These are phyloP conservation scores for Lagerstroemia speciosa DNA, from an alignment of 345 rosid genomes.

Conservation along the genomic window DNA sequence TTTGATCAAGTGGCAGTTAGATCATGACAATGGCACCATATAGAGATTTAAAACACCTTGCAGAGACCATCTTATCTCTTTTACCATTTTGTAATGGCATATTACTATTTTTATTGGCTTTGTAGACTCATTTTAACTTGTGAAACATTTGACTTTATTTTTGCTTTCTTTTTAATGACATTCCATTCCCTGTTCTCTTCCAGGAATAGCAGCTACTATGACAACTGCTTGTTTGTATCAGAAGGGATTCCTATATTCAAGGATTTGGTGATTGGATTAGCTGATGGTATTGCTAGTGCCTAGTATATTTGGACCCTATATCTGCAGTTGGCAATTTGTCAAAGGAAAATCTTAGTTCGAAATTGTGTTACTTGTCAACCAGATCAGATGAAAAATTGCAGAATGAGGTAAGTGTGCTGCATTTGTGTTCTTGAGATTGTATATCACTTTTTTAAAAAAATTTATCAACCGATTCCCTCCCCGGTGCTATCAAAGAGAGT, in stretches of 20 bases:
- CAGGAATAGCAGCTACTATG: conserved; percentile 51
- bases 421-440: neutral
- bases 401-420: conserved; percentile 52
- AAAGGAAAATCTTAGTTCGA: conserved; percentile 44
- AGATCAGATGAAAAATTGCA: conserved; percentile 75
- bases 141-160: neutral
- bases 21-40: neutral
- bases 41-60: neutral
- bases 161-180: neutral
- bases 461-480: neutral
- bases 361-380: conserved; percentile 70
- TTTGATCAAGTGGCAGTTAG: neutral
- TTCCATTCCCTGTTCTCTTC: conserved; percentile 10
- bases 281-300: conserved; percentile 77
- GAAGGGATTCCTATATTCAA: conserved; percentile 71
- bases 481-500: neutral
- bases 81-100: too few species aligned
- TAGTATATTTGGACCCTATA: conserved; percentile 78
- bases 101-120: neutral
- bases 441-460: neutral
- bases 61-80: neutral
- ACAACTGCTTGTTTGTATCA: conserved; percentile 38
- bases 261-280: conserved; percentile 76
- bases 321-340: conserved; percentile 76
- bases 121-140: neutral